Evolutionary conservation across 805 yeast genomes (phyloP), one percentile per base, ranked within the genome.

Genomic region (Clavispora santaluciae): DNA sequence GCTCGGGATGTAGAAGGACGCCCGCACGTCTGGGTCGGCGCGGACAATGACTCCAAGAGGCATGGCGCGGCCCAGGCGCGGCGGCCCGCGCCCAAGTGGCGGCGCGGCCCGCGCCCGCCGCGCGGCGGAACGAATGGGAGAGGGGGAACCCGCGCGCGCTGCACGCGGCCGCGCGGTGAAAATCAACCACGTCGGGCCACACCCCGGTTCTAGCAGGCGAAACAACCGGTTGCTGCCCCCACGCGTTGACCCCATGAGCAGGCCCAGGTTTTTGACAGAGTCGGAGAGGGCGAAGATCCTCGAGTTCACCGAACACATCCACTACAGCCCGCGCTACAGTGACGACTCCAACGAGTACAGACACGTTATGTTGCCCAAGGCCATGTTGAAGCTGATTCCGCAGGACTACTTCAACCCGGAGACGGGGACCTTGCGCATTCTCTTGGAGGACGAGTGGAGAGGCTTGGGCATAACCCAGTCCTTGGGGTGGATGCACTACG

Each of bases 381-480:
- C 85, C 46, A 87, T 93, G 96, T 75, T 93, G 41, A 91, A 90
- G 61, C 87, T 81, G 23, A 88, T 95, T 42, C 99, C 99, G 8
- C 79, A 83, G 31, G 99, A 95, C 59, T 95, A 90, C 59, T 93
- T 93, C 72, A 83, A 85, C 56, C 81, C 89, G 2, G 95, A 90
- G 44, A 87, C 95, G 2, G 98, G 98, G 5, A 93, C 99, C 0
- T 72, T 93, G 53, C 80, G 96, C 50, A 87, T 93, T 33, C 68
- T 93, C 29, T 65, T 85, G 36, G 99, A 93, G 62, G 98, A 93
- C 51, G 99, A 93, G 64, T 93, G 99, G 99, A 76, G 99, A 62
- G 98, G 97, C 1, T 69, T 93, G 37, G 99, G 99, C 2, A 89
- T 93, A 55, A 93, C 98, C 6, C 99, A 93, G 63, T 86, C 95